Base-by-base conservation (phyloP, 331 rosid species). In the Spiraea crenata region DNA sequence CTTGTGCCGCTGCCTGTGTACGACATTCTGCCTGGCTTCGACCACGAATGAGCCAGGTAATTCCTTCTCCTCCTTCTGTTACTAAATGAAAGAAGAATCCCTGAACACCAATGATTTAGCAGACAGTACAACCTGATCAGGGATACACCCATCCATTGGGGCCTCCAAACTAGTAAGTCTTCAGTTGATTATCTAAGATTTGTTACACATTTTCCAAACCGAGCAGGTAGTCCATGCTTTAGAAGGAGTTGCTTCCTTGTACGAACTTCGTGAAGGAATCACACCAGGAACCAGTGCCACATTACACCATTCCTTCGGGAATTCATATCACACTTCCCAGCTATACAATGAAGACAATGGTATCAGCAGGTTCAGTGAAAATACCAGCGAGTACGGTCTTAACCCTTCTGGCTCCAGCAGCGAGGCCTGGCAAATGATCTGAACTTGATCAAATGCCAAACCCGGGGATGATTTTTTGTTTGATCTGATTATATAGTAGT, bases 41-140 rank as follows among this genome's bases (percentile, higher is more conserved):
- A 7, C 91, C 92, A 9, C 79, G 71, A 74, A 83, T 88, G 92
- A 83, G 89, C 61, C 88, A 86, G 87, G 97, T 86, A 46, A 73
- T 48, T 51, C 57, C 63, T 48, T 69, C 49, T n/a, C 31, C 38
- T 44, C 15, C 59, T 65, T 34, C 15, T 34, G 14, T 34, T 31
- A 25, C 14, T 25, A 9, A 17, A 9, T 19, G 52, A 61, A 20
- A n/a, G n/a, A 31, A 1, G 4, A 47, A 19, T 14, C 17, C 40
- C 61, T 17, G 25, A 65, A 25, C 50, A 58, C 44, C 4, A 31
- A 8, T 2, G 56, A 17, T 65, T 65, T 46, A 46, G 41, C 56
- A 7, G 1, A 13, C 3, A 5, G 13, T 6, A 10, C 11, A 45
- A 45, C 12, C 13, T 7, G 49, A 45, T 45, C 3, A 45, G 31